Base-by-base conservation (phyloP, 2,329 filamentous ascomycete genomes). In the Trichoderma koningii region DNA sequence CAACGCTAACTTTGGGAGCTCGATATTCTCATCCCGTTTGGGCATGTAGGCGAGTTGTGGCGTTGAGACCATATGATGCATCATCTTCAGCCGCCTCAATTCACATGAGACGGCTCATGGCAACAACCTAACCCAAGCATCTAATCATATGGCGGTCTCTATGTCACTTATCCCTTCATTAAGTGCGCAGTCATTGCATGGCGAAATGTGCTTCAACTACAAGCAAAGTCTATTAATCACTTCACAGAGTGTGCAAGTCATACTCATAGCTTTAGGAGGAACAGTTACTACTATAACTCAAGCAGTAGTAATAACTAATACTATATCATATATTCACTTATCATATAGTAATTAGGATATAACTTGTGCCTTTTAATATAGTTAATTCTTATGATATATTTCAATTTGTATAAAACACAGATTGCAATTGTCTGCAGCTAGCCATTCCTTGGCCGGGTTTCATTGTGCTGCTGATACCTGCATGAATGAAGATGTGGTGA, bases 21-120 rank as follows among this genome's bases (percentile, higher is more conserved):
- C 57, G 51, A 19, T 51, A 28, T 51, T 61, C 42, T n/a, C 41
- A 61, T 61, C 57, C 57, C 47, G 7, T 51, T 61, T 42, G 21
- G 57, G 57, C 30, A 34, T 34, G 30, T 30, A 61, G 44, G 17
- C 41, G 9, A 30, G 17, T 21, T 45, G 53, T 45, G 41, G 53
- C 38, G 53, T 21, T 15, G 28, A 15, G 30, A 38, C 17, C n/a
- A 9, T 59, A n/a, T 23, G 30, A 50, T 38, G 30, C 28, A 53
- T 41, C 26, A 53, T 23, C n/a, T 21, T 21, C 28, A 19, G n/a
- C 10, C n/a, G 10, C n/a, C 14, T n/a, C 19, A 14, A 17, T 34
- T n/a, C 14, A 10, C n/a, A 21, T 12, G 28, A 12, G 17, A 45
- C 21, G n/a, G 28, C 21, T 2, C 3, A 28, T 5, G 10, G 14